Evolutionary conservation across 805 yeast genomes (phyloP).

Genomic region (Grigorovia humatica): DNA sequence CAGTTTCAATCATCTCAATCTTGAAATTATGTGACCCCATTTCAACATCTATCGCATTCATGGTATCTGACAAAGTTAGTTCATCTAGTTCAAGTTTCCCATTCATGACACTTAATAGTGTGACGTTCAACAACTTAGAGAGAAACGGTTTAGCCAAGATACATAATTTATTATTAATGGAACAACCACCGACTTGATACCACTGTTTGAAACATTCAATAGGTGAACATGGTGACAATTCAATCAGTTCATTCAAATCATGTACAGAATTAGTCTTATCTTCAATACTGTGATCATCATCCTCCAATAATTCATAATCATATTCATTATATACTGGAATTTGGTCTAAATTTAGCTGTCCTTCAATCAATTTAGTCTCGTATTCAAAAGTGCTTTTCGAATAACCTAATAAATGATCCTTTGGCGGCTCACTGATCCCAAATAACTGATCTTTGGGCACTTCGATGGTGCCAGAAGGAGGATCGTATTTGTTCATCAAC

Average conservation of each 20-base stretch:
- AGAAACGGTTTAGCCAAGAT: constrained; percentile 29
- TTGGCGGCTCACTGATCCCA: constrained; percentile 28
- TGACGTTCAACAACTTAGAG: constrained; percentile 27
- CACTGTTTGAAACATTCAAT: constrained; percentile 44
- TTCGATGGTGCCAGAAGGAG: constrained; percentile 9
- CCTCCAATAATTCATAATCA: constrained; percentile 7
- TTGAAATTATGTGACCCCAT: constrained; percentile 28
- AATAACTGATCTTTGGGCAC: constrained; percentile 16
- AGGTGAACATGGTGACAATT: constrained; percentile 43
- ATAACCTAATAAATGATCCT: constrained; percentile 24
- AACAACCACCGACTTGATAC: constrained; percentile 46
- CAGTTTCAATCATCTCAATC: constrained; percentile 37
- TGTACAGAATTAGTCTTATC: constrained; percentile 5
- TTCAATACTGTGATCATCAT: constrained; percentile 1
- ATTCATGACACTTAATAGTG: constrained; percentile 32
- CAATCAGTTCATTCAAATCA: constrained; percentile 29
- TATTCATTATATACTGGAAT: constrained; percentile 33
- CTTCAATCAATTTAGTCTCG: constrained; percentile 29
- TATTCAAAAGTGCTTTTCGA: constrained; percentile 25
- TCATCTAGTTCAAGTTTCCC: constrained; percentile 24
- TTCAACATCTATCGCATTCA: constrained; percentile 21
- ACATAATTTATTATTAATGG: constrained; percentile 36
- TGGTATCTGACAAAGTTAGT: constrained; percentile 25
- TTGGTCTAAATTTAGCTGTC: constrained; percentile 23
- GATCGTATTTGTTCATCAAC: constrained; percentile 31